phyloP scores from a whole-genome alignment of 768 basidiomycete species.

The Coprinopsis marcescibilis region DNA sequence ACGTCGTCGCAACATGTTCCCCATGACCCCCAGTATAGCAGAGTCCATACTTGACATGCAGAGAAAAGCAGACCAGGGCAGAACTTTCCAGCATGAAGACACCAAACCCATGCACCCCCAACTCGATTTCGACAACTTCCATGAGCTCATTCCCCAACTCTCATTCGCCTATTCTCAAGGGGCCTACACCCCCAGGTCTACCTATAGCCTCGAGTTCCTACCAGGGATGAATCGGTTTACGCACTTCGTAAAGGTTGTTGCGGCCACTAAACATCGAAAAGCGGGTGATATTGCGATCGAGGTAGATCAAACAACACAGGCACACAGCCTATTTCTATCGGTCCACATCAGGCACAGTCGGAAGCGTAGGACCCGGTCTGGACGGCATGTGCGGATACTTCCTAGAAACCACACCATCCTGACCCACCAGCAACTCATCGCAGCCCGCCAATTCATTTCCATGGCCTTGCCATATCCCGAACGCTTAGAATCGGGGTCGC shows the following conservation, averaged over 20 bases:
- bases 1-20: too few relatives aligned
- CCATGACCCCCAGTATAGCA: too few relatives aligned
- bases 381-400: too few relatives aligned
- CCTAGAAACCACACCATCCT: constrained; percentile 15
- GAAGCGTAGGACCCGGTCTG: too few relatives aligned
- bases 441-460: constrained; percentile 38
- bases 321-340: constrained; percentile 6
- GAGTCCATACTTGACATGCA: too few relatives aligned
- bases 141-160: neutral
- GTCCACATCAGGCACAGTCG: too few relatives aligned
- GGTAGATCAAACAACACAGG: constrained; percentile 13
- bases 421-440: constrained; percentile 28
- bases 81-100: too few relatives aligned
- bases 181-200: neutral
- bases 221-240: constrained; percentile 13
- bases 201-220: neutral
- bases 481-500: constrained; percentile 2
- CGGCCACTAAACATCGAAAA: neutral
- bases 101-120: too few relatives aligned
- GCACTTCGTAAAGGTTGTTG: constrained; percentile 20
- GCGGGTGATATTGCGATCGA: constrained; percentile 2
- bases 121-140: neutral
- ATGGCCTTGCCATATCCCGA: constrained; percentile 31
- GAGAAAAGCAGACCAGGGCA: neutral
- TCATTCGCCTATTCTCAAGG: neutral